phyloP scores from a whole-genome alignment of 306 rosid genomes.

The Urtica urens region DNA sequence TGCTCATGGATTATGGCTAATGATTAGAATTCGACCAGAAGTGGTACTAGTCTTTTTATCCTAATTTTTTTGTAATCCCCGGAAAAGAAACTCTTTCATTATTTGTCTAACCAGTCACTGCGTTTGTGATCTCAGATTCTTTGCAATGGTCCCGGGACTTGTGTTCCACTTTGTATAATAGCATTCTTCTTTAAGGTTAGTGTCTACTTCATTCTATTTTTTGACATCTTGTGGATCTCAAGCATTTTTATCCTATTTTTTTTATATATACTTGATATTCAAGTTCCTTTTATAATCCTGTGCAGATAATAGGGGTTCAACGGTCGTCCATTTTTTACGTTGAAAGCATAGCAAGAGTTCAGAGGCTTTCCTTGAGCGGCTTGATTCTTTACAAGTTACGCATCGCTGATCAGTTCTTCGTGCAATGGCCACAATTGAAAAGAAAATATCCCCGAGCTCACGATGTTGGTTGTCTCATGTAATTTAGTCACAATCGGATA shows the following conservation, averaged over 20 bases:
- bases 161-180: slow-evolving; percentile 71
- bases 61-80: not conserved
- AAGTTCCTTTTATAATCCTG: slow-evolving; percentile 8
- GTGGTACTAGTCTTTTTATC: slow-evolving; percentile 54
- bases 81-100: slow-evolving; percentile 5
- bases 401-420: slow-evolving; percentile 80
- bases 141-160: slow-evolving; percentile 96
- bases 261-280: slow-evolving; percentile 17
- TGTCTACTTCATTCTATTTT: slow-evolving; percentile 1
- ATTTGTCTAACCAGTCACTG: not conserved
- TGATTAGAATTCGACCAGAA: slow-evolving; percentile 83
- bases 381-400: slow-evolving; percentile 65
- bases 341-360: slow-evolving; percentile 96
- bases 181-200: slow-evolving; percentile 76
- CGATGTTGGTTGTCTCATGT: slow-evolving; percentile 90
- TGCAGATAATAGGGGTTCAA: slow-evolving; percentile 56
- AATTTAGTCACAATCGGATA: slow-evolving; percentile 22
- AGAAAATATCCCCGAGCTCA: slow-evolving; percentile 60
- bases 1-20: slow-evolving; percentile 61
- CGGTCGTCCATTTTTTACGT: slow-evolving; percentile 89
- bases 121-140: slow-evolving; percentile 45
- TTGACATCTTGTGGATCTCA: not conserved
- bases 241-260: slow-evolving; percentile 13
- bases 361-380: slow-evolving; percentile 79
- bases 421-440: slow-evolving; percentile 85